Percentiles rank a stretch among this genome's conserved stretches.
Evolutionary conservation across 176 grass and related monocot species (phyloP).

Genomic region (Aegilops bicornis): DNA sequence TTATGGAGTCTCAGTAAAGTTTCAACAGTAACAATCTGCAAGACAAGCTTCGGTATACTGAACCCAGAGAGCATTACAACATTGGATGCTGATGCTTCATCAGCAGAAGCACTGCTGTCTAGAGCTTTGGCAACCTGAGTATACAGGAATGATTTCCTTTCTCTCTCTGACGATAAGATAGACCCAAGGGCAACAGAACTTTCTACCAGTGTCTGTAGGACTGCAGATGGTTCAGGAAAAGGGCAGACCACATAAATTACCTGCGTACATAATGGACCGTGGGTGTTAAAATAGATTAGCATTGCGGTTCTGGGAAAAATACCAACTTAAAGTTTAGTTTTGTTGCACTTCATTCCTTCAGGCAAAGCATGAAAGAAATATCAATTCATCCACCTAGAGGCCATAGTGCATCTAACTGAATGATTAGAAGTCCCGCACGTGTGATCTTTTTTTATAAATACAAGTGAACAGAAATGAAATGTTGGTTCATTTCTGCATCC

Average conservation of each 20-base stretch:
- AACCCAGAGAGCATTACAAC: slow-evolving; percentile 96
- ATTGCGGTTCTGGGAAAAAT: background rate
- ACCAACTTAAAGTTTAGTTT: background rate
- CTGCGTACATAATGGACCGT: slow-evolving; percentile 38
- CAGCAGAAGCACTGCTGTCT: slow-evolving; percentile 52
- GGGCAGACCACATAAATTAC: slow-evolving; percentile 96
- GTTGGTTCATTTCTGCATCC: background rate
- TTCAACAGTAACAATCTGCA: slow-evolving; percentile 92
- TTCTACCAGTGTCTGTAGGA: slow-evolving; percentile 85
- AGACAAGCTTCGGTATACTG: slow-evolving; percentile 84
- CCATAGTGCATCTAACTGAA: background rate
- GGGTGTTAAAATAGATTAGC: slow-evolving; percentile 30
- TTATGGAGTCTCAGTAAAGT: slow-evolving; percentile 73
- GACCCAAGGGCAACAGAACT: slow-evolving; percentile 86
- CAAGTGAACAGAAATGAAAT: background rate
- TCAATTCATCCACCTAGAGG: background rate
- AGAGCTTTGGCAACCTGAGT: slow-evolving; percentile 67
- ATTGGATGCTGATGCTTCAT: slow-evolving; percentile 81
- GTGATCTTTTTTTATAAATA: background rate
- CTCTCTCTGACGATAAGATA: slow-evolving; percentile 65
- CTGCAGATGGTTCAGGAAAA: slow-evolving; percentile 77
- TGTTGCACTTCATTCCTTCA: slow-evolving; percentile 8
- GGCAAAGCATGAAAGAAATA: slow-evolving; percentile 19
- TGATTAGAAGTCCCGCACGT: background rate
- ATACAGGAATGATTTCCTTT: slow-evolving; percentile 68